Evolutionary conservation across 805 yeast species (phyloP), one percentile per base, ranked within the genome.

Genomic region (Saturnispora quitensis): DNA sequence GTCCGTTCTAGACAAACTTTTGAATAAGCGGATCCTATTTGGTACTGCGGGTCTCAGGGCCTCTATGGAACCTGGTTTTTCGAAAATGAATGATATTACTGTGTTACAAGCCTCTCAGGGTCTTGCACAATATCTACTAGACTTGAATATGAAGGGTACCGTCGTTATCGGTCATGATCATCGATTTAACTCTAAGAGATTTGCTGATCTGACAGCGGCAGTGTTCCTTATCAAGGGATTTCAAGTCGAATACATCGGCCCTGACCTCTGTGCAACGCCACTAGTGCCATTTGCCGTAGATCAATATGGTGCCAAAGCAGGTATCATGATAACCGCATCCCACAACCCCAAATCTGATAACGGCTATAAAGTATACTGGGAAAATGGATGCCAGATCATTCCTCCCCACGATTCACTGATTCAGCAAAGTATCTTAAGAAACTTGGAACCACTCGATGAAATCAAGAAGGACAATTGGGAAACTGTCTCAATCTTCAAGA

Each of bases 1-100:
- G 78, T 61, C 73, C 5, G 52, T 47, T 0, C 54, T 89, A 38
- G 78, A 76, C 44, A 62, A 63, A 38, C 72, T 85, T 48, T 70
- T 89, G 31, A 61, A 76, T 43, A 58, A 61, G n/a, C 68, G 96
- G 50, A 83, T 90, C 27, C 70, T 81, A 12, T 91, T 91, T 67
- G 98, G 98, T 0, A 91, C 98, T 0, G 97, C 98, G 2, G 98
- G 97, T 0, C 76, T 93, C 46, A 73, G 99, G 27, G 79, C 95
- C 2, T 70, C 74, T 22, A 89, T 93, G 97, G 90, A 82, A 55
- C 89, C 97, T 0, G 98, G 99, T 0, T 89, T 86, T 63, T 77
- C 80, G 49, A 78, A 89, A 58, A 86, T 93, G 91, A 91, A 93
- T 66, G 84, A 84, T 55, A 83, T 91, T 17, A 89, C 97, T 0